A percentile compares a stretch with the other conserved stretches of the same genome.
These are phyloP conservation scores for Lepidium didymum DNA, from an alignment of 345 rosid species.

Conservation along the genomic window DNA sequence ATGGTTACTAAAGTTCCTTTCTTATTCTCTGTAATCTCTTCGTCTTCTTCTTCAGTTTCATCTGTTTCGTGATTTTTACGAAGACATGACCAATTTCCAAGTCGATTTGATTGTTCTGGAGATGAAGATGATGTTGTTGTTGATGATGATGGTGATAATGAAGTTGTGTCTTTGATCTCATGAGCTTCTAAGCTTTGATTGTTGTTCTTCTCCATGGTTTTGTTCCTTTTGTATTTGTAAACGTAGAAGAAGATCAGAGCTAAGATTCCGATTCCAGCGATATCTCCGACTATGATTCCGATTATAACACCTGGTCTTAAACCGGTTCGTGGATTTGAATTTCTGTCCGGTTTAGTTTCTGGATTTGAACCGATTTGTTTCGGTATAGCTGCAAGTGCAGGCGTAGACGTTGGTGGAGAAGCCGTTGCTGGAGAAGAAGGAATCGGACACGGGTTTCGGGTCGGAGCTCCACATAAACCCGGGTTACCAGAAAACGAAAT, in stretches of 20 bases:
- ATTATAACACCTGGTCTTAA: slow-evolving; percentile 34
- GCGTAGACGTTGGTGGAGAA: slow-evolving; percentile 53
- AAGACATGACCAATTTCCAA: slow-evolving; percentile 71
- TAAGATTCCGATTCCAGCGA: slow-evolving; percentile 36
- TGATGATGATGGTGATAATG: slow-evolving; percentile 30
- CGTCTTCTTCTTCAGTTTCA: slow-evolving; percentile 38
- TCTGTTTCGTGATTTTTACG: slow-evolving; percentile 42
- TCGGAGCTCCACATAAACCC: slow-evolving; percentile 55
- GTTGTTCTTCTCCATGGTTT: slow-evolving; percentile 19
- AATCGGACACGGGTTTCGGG: slow-evolving; percentile 45
- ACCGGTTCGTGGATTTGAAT: not conserved
- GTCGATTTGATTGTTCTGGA: slow-evolving; percentile 63
- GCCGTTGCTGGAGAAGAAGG: slow-evolving; percentile 36
- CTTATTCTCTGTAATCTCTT: slow-evolving; percentile 26
- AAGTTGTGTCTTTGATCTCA: slow-evolving; percentile 34
- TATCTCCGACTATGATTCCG: slow-evolving; percentile 40
- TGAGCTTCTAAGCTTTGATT: slow-evolving; percentile 39
- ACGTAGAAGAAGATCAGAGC: slow-evolving; percentile 28
- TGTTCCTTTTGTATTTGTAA: slow-evolving; percentile 28
- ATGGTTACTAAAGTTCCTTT: slow-evolving; percentile 68
- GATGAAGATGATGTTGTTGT: slow-evolving; percentile 41
- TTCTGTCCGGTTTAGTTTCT: slow-evolving; percentile 1
- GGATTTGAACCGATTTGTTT: slow-evolving; percentile 29
- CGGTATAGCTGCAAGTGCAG: slow-evolving; percentile 57
- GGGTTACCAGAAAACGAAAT: slow-evolving; percentile 54